A percentile compares a stretch with the other conserved stretches of the same genome.
Evolutionary conservation across 352 stramenopile species (phyloP).

Genomic region (Globisporangium acanthophoron): DNA sequence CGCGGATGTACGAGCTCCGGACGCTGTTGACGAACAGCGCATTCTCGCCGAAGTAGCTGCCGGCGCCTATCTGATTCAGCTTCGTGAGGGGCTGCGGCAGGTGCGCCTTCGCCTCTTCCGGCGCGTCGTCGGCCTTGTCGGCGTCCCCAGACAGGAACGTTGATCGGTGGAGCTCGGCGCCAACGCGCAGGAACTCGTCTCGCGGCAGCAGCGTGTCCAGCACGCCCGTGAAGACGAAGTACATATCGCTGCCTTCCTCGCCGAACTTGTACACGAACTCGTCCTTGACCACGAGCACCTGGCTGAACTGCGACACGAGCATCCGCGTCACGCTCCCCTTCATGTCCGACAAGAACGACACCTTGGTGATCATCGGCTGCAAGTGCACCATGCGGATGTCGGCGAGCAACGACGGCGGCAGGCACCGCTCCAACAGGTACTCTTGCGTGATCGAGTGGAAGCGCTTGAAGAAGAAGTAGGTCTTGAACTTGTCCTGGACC

Average conservation of each 20-base stretch:
- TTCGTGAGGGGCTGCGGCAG: conserved; percentile 26
- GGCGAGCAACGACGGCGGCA: conserved; percentile 58
- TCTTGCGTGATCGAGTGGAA: conserved; percentile 77
- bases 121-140: not conserved
- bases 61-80: conserved; percentile 40
- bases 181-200: conserved; percentile 26
- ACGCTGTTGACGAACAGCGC: conserved; percentile 59
- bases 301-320: conserved; percentile 64
- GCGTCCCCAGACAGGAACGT: not conserved
- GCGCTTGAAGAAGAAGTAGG: conserved; percentile 66
- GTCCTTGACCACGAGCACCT: conserved; percentile 50
- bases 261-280: conserved; percentile 62
- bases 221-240: conserved; percentile 63
- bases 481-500: conserved; percentile 50
- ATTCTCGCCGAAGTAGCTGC: conserved; percentile 69
- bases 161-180: conserved; percentile 20
- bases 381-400: conserved; percentile 68
- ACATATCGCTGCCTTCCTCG: conserved; percentile 69
- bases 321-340: conserved; percentile 52
- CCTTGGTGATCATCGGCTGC: conserved; percentile 64
- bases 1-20: conserved; percentile 46
- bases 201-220: conserved; percentile 40
- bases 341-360: conserved; percentile 54
- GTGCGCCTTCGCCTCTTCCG: not conserved
- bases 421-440: conserved; percentile 47